A percentile compares a stretch with the other conserved stretches of the same genome.
Evolutionary conservation across 2,329 filamentous ascomycete genomes (phyloP).

Genomic region (Zalaria sp.): DNA sequence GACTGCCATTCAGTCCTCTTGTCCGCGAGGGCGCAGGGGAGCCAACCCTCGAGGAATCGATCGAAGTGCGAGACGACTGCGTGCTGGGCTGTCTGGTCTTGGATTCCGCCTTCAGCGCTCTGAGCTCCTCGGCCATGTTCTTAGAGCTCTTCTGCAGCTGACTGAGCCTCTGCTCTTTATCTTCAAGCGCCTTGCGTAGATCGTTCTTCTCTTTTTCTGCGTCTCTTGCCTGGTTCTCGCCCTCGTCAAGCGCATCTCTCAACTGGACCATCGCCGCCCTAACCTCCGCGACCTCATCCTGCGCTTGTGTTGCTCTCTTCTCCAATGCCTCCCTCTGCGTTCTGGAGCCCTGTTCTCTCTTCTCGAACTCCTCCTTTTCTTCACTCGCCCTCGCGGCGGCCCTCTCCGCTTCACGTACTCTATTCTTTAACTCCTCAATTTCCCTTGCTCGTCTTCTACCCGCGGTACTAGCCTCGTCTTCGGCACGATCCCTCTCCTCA

Average conservation of each 20-base stretch:
- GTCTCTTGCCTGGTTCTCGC: conserved; percentile 71
- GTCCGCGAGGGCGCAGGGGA: conserved; percentile 31
- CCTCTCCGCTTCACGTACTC: conserved; percentile 68
- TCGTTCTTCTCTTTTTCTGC: conserved; percentile 71
- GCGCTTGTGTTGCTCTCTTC: conserved; percentile 50
- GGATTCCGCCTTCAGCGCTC: conserved; percentile 28
- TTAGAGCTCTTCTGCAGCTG: conserved; percentile 59
- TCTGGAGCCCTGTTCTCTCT: conserved; percentile 60
- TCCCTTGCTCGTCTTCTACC: conserved; percentile 67
- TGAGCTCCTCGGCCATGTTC: conserved; percentile 44
- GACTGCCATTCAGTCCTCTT: conserved; percentile 8
- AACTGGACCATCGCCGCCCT: conserved; percentile 64
- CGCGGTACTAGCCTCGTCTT: conserved; percentile 74
- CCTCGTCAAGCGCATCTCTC: conserved; percentile 69
- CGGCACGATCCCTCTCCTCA: conserved; percentile 85
- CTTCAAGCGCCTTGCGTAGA: conserved; percentile 61
- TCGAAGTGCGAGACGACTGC: conserved; percentile 43
- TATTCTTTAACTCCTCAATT: conserved; percentile 69
- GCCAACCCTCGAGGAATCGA: conserved; percentile 37
- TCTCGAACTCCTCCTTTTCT: conserved; percentile 66
- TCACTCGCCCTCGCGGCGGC: conserved; percentile 55
- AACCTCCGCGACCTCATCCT: conserved; percentile 61
- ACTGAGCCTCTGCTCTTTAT: conserved; percentile 62
- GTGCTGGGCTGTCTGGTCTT: conserved; percentile 24
- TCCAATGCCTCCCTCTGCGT: conserved; percentile 65